Evolutionary conservation across 2,329 filamentous ascomycete genomes (phyloP), one percentile per base, ranked within the genome.

Genomic region (Ophiosphaerella herpotricha): DNA sequence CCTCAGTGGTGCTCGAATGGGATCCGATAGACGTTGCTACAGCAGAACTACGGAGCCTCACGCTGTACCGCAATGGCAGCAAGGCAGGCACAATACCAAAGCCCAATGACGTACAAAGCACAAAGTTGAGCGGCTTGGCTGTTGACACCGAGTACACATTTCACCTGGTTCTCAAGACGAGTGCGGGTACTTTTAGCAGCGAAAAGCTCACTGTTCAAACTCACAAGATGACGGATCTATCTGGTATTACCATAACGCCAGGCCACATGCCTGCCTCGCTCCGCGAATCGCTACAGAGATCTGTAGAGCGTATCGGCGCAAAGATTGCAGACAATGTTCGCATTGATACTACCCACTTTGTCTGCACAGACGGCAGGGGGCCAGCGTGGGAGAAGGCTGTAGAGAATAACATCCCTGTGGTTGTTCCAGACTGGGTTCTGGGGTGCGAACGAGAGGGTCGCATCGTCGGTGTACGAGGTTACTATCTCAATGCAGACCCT

Each of bases 291-390:
- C 82, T 99, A 16, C 80, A 82, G 39, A 81, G 81, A 39, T 90
- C 92, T 1, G 84, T 97, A 32, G 87, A 94, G 67, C 83, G 91
- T 60, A 96, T 99, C 63, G 94, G 94, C 41, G 94, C 91, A 54
- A 96, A 94, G 79, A 80, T 97, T 57, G 89, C 91, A 49, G 93
- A 97, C 63, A 84, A 84, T 11, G 91, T 97, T 43, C 85, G 93
- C 65, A 97, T 99, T 68, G 94, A 99, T 72, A 99, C 94, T 1
- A 99, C 94, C 13, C 94, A 99, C 75, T 99, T 99, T 72, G 91
- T 99, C 52, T 97, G 93, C 57, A 96, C 91, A 8, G 94, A 99
- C 73, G 92, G 92, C 26, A 81, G 92, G 48, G 94, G 94, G 29
- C 82, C 89, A 43, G 83, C 88, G 11, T 99, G 94, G 94, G 94